phyloP scores from a whole-genome alignment of 371 early-diverging fungal genomes.

The Umbelopsis sp. region DNA sequence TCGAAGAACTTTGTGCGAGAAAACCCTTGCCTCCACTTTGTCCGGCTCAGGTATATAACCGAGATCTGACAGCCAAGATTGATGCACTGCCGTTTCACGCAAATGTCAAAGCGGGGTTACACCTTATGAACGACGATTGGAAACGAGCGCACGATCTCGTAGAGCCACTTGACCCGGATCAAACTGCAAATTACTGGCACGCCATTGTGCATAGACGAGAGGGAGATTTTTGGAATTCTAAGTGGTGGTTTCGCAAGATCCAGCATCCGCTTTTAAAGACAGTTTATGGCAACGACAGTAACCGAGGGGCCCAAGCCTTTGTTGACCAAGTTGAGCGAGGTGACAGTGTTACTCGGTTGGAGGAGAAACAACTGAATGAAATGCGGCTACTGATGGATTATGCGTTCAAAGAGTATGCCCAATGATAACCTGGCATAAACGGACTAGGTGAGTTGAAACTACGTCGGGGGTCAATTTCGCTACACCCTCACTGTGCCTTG shows the following conservation, averaged over 20 bases:
- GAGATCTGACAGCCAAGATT: constrained; percentile 7
- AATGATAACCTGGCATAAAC: background rate
- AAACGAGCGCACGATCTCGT: constrained; percentile 13
- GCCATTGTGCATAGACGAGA: constrained; percentile 12
- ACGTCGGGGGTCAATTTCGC: no score
- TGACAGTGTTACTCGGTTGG: background rate
- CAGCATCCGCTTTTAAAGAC: constrained; percentile 14
- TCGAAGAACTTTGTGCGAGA: constrained; percentile 9
- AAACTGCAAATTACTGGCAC: constrained; percentile 14
- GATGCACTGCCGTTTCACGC: constrained; percentile 3
- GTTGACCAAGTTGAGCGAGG: constrained; percentile 12
- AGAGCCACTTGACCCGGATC: constrained; percentile 9
- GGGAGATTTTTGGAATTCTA: constrained; percentile 9
- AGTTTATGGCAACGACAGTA: constrained; percentile 9
- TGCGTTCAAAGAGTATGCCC: constrained; percentile 16
- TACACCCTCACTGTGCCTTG: no score
- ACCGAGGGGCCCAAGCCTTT: constrained; percentile 11
- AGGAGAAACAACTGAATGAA: constrained; percentile 16
- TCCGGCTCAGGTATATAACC: constrained; percentile 4
- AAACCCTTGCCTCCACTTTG: constrained; percentile 15
- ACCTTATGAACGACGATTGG: constrained; percentile 11
- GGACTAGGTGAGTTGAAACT: background rate
- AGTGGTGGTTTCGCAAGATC: constrained; percentile 16
- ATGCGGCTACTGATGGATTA: constrained; percentile 10
- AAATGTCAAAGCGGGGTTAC: constrained; percentile 16